Base-by-base conservation (phyloP, 352 stramenopile genomes). In the Pythium rhizo-oryzae region DNA sequence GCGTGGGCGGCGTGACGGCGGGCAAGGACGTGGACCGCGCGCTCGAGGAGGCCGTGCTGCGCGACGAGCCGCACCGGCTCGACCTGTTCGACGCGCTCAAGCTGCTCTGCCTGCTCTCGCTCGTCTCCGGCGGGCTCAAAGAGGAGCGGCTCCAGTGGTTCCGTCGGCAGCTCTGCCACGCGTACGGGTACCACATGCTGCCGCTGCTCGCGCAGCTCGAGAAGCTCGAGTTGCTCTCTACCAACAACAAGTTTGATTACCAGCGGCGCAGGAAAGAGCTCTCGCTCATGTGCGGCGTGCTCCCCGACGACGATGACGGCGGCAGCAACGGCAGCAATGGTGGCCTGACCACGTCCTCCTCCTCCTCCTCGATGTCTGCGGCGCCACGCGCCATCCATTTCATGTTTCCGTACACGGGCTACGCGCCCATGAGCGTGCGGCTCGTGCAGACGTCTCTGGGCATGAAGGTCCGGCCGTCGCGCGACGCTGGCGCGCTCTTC, bases 331-430 rank as follows among this genome's bases (percentile, higher is more conserved):
- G 44, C 33, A 12, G 28, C 21, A 39, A 25, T 9, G 33, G 9
- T n/a, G n/a, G n/a, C n/a, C n/a, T 9, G 13, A 8, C 41, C 25
- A 25, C 53, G n/a, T 24, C 30, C 1, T 44, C 44, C 4, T 35
- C 25, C 11, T 57, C 58, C 15, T 37, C 57, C 5, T 43, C 44
- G 12, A 30, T 28, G 4, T 3, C 28, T 76, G 73, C 39, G 5
- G 5, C 37, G 33, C 13, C 51, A 4, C 28, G 51, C 23, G 81
- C 95, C 53, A 94, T 96, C 55, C 75, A 90, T 59, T 94, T 93
- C 39, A 93, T 96, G 85, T 94, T 94, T 51, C 82, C 87, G 1
- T 94, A 91, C 68, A 94, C 83, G 8, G 87, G 89, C 4, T 95
- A 95, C 55, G 89, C 89, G 6, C 86, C 87, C 11, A 85, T 96